Evolutionary conservation across 2,329 filamentous ascomycete genomes (phyloP).

Genomic region (Exophiala spinifera): DNA sequence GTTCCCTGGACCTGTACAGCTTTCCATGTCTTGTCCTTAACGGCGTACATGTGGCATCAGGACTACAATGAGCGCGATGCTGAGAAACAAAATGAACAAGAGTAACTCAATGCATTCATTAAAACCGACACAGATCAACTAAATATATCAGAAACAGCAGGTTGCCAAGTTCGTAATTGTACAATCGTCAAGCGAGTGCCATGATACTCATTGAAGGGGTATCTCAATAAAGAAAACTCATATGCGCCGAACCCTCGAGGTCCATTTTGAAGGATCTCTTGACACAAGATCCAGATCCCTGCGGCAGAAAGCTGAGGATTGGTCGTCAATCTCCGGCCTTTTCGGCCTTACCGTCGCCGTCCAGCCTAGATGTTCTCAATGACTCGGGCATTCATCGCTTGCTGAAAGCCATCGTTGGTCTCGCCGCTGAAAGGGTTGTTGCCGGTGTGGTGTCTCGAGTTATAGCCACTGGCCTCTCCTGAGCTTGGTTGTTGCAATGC

Average conservation of each 20-base stretch:
- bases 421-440: constrained; percentile 37
- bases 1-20: too few relatives aligned
- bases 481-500: constrained; percentile 37
- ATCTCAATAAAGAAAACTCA: constrained; percentile 15
- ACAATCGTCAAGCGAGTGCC: constrained; percentile 21
- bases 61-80: not conserved
- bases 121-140: not conserved
- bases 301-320: not conserved
- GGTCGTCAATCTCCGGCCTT: not conserved
- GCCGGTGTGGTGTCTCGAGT: constrained; percentile 35
- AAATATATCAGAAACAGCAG: not conserved
- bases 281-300: constrained; percentile 1
- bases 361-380: constrained; percentile 75
- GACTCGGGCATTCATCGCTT: constrained; percentile 75
- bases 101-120: not conserved
- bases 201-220: constrained; percentile 22
- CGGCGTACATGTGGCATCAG: not conserved
- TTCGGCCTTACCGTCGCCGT: not conserved
- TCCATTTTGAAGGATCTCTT: not conserved
- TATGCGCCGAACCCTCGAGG: not conserved
- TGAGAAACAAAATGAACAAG: too few relatives aligned
- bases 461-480: constrained; percentile 51
- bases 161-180: constrained; percentile 6
- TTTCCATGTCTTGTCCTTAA: too few relatives aligned
- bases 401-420: constrained; percentile 64